Evolutionary conservation across 495 filamentous ascomycete genomes (phyloP), one percentile per base, ranked within the genome.

Genomic region (Neurospora sp.): DNA sequence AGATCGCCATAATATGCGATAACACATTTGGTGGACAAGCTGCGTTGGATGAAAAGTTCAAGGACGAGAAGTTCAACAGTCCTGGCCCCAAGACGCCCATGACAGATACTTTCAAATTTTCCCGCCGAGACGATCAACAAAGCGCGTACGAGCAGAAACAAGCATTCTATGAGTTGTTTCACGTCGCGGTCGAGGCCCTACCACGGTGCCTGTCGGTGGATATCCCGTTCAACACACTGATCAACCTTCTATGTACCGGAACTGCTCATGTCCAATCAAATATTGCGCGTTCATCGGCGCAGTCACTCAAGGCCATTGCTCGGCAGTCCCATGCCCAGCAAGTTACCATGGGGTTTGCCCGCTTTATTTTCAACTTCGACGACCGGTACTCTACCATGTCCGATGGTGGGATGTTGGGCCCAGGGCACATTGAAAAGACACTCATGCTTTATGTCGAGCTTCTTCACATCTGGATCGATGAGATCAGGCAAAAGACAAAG

Each of bases 291-390:
- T 98, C 96, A 4, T 99, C 96, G 3, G 91, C 93, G 5, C 92
- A 95, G 77, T 97, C 96, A 11, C 82, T 99, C 5, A 98, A 97
- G 81, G 93, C 95, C 1, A 98, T 99, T 78, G 96, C 96, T 9
- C 88, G 93, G 20, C 94, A 99, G 79, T 92, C 90, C 9, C 92
- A 97, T 82, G 95, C 96, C 2, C 94, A 98, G 77, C 93, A 94
- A 81, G 95, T 99, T 31, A 98, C 95, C 3, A 96, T 97, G 78
- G 94, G 96, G 5, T 99, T 98, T 83, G 92, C 94, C 18, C 85
- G 94, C 46, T 99, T 98, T 76, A 98, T 99, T 40, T 98, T 99
- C 84, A 96, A 93, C 71, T 98, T 98, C 78, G 96, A 99, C 82
- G 93, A 95, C 75, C 91, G 93, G 38, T 98, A 98, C 81, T 93